A percentile compares a stretch with the other conserved stretches of the same genome.
Evolutionary conservation across 2,329 filamentous ascomycete species (phyloP).

Genomic region (Graphiopsis chlorocephala): DNA sequence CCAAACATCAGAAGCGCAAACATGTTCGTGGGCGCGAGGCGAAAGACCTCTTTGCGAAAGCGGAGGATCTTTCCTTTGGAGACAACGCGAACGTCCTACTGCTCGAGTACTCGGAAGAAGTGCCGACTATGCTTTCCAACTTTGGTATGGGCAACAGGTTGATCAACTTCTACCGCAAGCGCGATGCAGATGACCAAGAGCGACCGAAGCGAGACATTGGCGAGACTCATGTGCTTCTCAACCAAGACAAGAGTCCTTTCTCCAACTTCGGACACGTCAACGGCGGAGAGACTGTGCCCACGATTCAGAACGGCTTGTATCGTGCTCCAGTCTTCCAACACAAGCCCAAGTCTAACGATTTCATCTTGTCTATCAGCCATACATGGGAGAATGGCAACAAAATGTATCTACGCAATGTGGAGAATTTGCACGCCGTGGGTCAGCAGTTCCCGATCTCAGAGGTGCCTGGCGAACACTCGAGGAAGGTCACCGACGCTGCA

Average conservation of each 20-base stretch:
- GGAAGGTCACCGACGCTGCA: constrained; percentile 93
- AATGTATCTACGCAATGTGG: constrained; percentile 84
- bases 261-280: constrained; percentile 92
- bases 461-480: constrained; percentile 87
- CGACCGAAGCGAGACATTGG: constrained; percentile 80
- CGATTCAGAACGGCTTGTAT: constrained; percentile 93
- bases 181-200: constrained; percentile 71
- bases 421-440: constrained; percentile 86
- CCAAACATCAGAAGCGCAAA: constrained; percentile 74
- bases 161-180: constrained; percentile 93
- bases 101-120: constrained; percentile 93
- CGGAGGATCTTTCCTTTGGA: constrained; percentile 73
- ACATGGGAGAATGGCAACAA: constrained; percentile 74
- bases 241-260: constrained; percentile 94
- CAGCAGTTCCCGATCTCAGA: constrained; percentile 91
- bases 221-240: constrained; percentile 81
- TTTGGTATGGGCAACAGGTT: constrained; percentile 96
- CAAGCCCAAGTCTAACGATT: constrained; percentile 72
- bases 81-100: constrained; percentile 87
- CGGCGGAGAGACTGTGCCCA: constrained; percentile 83
- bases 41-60: constrained; percentile 73
- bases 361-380: constrained; percentile 77
- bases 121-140: constrained; percentile 86
- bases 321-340: constrained; percentile 92
- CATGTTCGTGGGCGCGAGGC: constrained; percentile 75